Conservation (phyloP, 75 land plant species). For the Pinus taeda region DNA sequence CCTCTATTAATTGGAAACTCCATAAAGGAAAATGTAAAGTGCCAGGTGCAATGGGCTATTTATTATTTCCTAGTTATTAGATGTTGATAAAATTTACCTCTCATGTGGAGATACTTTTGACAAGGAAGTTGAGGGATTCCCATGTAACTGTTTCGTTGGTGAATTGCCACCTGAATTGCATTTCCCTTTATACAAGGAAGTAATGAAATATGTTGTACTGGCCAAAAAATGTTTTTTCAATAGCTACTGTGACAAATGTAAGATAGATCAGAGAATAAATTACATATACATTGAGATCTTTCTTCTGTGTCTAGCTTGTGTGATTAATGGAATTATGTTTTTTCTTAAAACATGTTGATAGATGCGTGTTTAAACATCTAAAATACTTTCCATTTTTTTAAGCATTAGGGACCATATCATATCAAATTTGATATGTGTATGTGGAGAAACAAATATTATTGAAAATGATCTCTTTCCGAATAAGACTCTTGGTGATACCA, state of each 20-base stretch:
- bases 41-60: not conserved
- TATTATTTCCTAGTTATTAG: not conserved
- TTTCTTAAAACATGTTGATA: not conserved
- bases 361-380: not conserved
- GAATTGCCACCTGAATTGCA: slow-evolving; percentile 82
- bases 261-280: not conserved
- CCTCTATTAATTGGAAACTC: not conserved
- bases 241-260: slow-evolving; percentile 89
- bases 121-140: slow-evolving; percentile 78
- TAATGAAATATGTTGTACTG: slow-evolving; percentile 87
- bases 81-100: not conserved
- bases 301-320: not conserved
- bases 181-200: slow-evolving; percentile 83
- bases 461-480: slow-evolving; percentile 91
- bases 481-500: slow-evolving; percentile 71
- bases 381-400: slow-evolving; percentile 8
- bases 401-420: slow-evolving; percentile 85
- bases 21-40: not conserved
- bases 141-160: slow-evolving; percentile 44
- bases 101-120: slow-evolving; percentile 80
- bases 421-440: slow-evolving; percentile 67
- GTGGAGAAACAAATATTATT: slow-evolving; percentile 73
- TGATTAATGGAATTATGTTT: not conserved
- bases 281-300: not conserved
- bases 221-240: slow-evolving; percentile 86